phyloP scores from a whole-genome alignment of 2,329 filamentous ascomycete genomes.

The Onygena corvina region DNA sequence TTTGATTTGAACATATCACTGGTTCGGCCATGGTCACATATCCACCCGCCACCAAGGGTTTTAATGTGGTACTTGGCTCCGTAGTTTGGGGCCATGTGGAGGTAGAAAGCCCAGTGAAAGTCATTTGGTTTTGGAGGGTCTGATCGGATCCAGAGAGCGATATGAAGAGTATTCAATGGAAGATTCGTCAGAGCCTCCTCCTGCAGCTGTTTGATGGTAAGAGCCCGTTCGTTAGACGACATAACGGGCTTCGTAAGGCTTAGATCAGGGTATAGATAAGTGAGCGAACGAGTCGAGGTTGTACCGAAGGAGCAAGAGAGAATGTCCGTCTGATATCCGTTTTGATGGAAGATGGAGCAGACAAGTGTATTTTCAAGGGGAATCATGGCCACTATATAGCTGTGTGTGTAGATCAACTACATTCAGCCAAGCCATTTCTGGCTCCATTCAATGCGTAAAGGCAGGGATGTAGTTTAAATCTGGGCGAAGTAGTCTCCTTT shows the following conservation, averaged over 20 bases:
- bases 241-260: neutral
- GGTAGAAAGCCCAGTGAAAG: conserved; percentile 25
- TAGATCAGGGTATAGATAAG: too few relatives aligned
- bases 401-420: neutral
- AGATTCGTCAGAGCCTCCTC: conserved; percentile 5
- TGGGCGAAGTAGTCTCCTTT: too few relatives aligned
- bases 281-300: too few relatives aligned
- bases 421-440: too few relatives aligned
- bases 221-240: neutral
- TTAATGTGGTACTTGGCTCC: conserved; percentile 14
- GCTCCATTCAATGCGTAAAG: too few relatives aligned
- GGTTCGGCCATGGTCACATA: conserved; percentile 12
- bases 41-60: conserved; percentile 14
- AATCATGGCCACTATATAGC: neutral
- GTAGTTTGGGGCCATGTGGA: conserved; percentile 13
- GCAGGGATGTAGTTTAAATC: too few relatives aligned
- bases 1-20: conserved; percentile 13
- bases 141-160: conserved; percentile 19
- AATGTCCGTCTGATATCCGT: neutral
- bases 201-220: conserved; percentile 7
- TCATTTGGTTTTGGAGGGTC: conserved; percentile 20
- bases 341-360: neutral
- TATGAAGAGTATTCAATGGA: conserved; percentile 10
- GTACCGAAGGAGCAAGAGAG: neutral
- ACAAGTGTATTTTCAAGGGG: neutral